Conservation (phyloP, 257 asterid genomes). For the Solanum bukasovii region DNA sequence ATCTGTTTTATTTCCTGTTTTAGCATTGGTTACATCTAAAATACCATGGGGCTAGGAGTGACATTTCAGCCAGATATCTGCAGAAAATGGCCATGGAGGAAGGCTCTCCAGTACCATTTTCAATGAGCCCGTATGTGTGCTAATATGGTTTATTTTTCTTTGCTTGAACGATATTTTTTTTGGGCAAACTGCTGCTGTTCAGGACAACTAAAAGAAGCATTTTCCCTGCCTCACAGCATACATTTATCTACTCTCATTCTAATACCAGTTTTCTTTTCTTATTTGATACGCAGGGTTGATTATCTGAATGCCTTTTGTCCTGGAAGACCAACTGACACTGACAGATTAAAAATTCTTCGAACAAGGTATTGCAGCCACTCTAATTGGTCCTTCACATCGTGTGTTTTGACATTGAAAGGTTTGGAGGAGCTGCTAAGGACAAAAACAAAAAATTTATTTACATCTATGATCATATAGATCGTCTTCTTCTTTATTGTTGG, state of each 20-base stretch:
- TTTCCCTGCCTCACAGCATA: background rate
- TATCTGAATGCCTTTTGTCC: constrained; percentile 68
- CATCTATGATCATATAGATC: background rate
- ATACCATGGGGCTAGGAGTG: constrained; percentile 52
- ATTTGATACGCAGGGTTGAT: constrained; percentile 39
- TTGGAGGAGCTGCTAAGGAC: background rate
- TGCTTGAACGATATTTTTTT: background rate
- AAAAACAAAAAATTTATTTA: background rate
- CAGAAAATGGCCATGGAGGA: constrained; percentile 37
- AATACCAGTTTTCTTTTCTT: background rate
- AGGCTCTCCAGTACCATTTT: constrained; percentile 40
- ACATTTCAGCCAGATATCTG: constrained; percentile 35
- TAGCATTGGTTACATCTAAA: constrained; percentile 74
- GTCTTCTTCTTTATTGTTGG: background rate
- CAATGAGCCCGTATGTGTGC: constrained; percentile 59
- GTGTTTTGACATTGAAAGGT: background rate
- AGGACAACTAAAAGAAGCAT: background rate
- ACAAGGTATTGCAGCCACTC: constrained; percentile 38
- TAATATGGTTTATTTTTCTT: background rate
- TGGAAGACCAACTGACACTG: constrained; percentile 25
- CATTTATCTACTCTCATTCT: background rate
- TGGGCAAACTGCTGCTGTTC: background rate
- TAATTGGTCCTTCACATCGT: background rate
- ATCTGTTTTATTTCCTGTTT: background rate
- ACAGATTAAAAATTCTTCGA: constrained; percentile 29